phyloP scores from a whole-genome alignment of 495 filamentous ascomycete species.

The Podospora tetraspora region DNA sequence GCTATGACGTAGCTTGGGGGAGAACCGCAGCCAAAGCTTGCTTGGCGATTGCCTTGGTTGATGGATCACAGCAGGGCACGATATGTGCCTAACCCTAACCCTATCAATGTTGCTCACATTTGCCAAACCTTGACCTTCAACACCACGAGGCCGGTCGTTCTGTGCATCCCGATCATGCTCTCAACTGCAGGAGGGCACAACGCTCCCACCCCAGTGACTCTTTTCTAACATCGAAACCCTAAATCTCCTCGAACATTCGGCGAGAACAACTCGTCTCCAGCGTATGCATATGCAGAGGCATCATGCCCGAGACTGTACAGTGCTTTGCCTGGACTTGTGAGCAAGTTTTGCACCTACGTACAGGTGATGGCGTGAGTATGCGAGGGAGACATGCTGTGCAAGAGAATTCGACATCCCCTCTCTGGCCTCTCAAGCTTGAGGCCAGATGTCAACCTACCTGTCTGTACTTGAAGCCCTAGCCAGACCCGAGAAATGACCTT shows the following conservation, averaged over 20 bases:
- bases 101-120: background rate
- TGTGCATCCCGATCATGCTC: background rate
- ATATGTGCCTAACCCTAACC: background rate
- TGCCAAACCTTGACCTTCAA: background rate
- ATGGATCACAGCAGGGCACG: no score
- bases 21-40: background rate
- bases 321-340: no score
- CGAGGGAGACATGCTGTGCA: no score
- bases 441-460: no score
- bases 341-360: no score
- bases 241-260: background rate
- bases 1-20: background rate
- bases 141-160: background rate
- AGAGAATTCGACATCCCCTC: no score
- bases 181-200: background rate
- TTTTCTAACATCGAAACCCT: background rate
- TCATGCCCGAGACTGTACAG: no score
- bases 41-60: background rate
- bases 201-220: background rate
- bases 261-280: background rate
- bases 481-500: no score
- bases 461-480: no score
- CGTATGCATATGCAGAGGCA: no score
- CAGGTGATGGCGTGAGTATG: no score
- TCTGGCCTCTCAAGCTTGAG: no score